Evolutionary conservation across 2,329 filamentous ascomycete species (phyloP).

Genomic region (Fusarium beomiforme): DNA sequence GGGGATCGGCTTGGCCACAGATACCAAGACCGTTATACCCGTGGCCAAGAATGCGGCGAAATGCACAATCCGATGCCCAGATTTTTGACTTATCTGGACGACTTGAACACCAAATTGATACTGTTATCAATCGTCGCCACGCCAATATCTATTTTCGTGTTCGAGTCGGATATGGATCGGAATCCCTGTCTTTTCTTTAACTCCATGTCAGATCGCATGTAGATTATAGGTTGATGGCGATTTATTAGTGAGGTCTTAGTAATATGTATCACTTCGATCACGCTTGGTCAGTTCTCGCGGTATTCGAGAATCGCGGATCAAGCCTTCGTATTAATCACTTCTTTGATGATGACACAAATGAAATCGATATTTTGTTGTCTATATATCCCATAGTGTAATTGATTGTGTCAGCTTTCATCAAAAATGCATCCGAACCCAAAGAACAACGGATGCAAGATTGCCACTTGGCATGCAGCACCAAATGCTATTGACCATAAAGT

Average conservation of each 20-base stretch:
- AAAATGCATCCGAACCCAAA: rapidly evolving
- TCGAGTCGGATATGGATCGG: background rate
- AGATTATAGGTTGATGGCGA: background rate
- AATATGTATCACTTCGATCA: background rate
- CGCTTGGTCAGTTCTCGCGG: background rate
- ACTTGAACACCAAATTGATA: background rate
- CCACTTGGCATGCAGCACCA: background rate
- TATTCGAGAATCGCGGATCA: background rate
- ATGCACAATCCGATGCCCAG: background rate
- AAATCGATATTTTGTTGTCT: too few species aligned
- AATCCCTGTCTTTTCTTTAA: background rate
- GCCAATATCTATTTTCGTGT: background rate
- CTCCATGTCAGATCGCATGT: background rate
- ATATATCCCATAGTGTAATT: too few species aligned
- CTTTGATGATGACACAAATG: rapidly evolving
- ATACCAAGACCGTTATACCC: background rate
- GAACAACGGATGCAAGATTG: background rate
- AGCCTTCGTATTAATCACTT: rapidly evolving
- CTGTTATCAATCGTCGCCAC: conserved; percentile 15
- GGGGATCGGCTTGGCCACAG: background rate
- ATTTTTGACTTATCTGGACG: background rate
- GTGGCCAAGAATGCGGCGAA: conserved; percentile 3
- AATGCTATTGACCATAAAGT: too few species aligned
- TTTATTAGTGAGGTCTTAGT: background rate
- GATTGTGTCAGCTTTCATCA: rapidly evolving